These are phyloP conservation scores for Entomortierella parvispora DNA, from an alignment of 192 early-diverging fungal genomes.

Conservation along the genomic window DNA sequence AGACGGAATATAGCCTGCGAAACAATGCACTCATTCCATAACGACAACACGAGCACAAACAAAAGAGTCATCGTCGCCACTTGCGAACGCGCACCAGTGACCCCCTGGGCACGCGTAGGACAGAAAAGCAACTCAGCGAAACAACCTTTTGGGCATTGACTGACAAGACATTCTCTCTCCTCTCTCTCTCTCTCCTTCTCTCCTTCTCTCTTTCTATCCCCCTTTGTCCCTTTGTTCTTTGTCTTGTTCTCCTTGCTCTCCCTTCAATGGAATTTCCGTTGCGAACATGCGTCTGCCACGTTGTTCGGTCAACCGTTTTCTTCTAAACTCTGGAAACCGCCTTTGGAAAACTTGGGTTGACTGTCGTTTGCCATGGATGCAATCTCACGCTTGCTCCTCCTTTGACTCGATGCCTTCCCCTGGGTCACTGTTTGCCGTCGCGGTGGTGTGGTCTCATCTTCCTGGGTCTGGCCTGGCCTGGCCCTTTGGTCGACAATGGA, in stretches of 20 bases:
- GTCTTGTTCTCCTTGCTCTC: background rate
- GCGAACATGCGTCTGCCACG: too few species aligned
- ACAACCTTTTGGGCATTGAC: background rate
- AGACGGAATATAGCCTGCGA: background rate
- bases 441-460: too few species aligned
- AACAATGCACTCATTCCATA: background rate
- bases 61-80: too few species aligned
- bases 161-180: background rate
- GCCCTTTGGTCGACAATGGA: too few species aligned
- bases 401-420: too few species aligned
- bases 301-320: background rate
- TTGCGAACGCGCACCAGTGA: too few species aligned
- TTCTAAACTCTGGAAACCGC: background rate
- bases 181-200: slow-evolving; percentile 1
- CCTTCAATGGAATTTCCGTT: background rate
- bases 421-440: too few species aligned
- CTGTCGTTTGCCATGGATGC: too few species aligned
- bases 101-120: too few species aligned
- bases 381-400: too few species aligned
- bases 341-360: too few species aligned
- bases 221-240: background rate
- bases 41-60: background rate
- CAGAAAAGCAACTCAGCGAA: background rate
- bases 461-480: too few species aligned
- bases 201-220: background rate